Percentiles rank a stretch among this genome's conserved stretches.
phyloP scores from a whole-genome alignment of 768 basidiomycete genomes.

The Sutorius australiensis region DNA sequence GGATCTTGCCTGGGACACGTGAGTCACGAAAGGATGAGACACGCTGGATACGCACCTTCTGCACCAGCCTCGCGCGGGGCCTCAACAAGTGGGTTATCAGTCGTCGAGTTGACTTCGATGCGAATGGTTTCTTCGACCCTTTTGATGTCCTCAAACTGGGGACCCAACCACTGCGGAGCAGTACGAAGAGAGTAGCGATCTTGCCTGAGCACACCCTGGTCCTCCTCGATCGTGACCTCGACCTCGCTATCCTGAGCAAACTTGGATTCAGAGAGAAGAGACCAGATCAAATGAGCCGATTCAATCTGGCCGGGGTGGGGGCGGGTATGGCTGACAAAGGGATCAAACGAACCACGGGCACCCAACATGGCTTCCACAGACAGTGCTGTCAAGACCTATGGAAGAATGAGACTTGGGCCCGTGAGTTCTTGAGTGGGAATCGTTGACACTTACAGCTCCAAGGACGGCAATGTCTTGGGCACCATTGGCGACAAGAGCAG shows the following conservation, averaged over 20 bases:
- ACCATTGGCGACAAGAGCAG: slow-evolving; percentile 67
- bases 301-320: slow-evolving; percentile 88
- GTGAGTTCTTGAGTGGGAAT: not conserved
- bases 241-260: slow-evolving; percentile 67
- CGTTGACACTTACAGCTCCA: slow-evolving; percentile 31
- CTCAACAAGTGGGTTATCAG: slow-evolving; percentile 85
- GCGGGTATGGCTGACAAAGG: slow-evolving; percentile 72
- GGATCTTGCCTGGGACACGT: slow-evolving; percentile 43
- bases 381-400: slow-evolving; percentile 74
- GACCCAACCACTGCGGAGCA: slow-evolving; percentile 81
- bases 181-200: slow-evolving; percentile 69
- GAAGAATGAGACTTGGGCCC: not conserved
- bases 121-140: slow-evolving; percentile 60
- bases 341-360: slow-evolving; percentile 64
- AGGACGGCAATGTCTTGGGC: slow-evolving; percentile 64
- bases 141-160: slow-evolving; percentile 78
- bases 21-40: not conserved
- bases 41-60: slow-evolving; percentile 14
- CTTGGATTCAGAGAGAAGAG: slow-evolving; percentile 62
- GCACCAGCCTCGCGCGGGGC: slow-evolving; percentile 59
- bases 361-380: slow-evolving; percentile 81
- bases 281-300: slow-evolving; percentile 63
- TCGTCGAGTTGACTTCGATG: slow-evolving; percentile 82
- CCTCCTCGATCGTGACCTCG: slow-evolving; percentile 71
- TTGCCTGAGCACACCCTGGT: slow-evolving; percentile 71